A percentile compares a stretch with the other conserved stretches of the same genome.
Conservation (phyloP, 176 grass and related monocot species). For the Chloris gayana region DNA sequence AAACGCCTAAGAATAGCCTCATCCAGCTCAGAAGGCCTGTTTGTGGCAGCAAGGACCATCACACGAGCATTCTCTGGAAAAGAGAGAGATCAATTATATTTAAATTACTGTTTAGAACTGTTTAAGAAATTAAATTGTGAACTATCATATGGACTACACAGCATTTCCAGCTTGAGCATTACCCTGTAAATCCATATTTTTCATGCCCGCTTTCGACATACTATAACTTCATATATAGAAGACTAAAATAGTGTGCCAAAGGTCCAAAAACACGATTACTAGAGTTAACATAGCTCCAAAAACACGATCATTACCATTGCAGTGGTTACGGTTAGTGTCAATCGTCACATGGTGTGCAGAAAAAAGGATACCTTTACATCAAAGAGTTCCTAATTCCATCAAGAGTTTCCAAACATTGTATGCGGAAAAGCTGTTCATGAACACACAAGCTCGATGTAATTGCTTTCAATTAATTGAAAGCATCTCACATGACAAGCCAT, state of each 20-base stretch:
- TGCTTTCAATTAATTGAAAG: too few species aligned
- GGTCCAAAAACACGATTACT: neutral
- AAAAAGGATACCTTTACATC: neutral
- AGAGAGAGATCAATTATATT: conserved; percentile 3
- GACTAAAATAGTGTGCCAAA: neutral
- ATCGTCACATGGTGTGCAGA: neutral
- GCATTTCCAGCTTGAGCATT: neutral
- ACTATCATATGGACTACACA: neutral
- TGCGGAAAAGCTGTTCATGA: neutral
- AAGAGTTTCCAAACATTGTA: neutral
- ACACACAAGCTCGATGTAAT: too few species aligned
- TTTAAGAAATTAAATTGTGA: neutral
- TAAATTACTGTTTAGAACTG: neutral
- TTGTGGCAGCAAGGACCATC: conserved; percentile 99
- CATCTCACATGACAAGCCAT: too few species aligned
- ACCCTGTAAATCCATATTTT: neutral
- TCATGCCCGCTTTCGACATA: neutral
- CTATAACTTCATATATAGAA: conserved; percentile 1
- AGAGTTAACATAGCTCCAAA: neutral
- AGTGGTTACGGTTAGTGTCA: neutral
- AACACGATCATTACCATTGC: neutral
- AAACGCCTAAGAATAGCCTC: conserved; percentile 95
- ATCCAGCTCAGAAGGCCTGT: conserved; percentile 90
- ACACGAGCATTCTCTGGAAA: conserved; percentile 86
- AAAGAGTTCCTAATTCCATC: neutral